Evolutionary conservation across 352 stramenopile genomes (phyloP), one percentile per base, ranked within the genome.

Genomic region (Pythium biforme): DNA sequence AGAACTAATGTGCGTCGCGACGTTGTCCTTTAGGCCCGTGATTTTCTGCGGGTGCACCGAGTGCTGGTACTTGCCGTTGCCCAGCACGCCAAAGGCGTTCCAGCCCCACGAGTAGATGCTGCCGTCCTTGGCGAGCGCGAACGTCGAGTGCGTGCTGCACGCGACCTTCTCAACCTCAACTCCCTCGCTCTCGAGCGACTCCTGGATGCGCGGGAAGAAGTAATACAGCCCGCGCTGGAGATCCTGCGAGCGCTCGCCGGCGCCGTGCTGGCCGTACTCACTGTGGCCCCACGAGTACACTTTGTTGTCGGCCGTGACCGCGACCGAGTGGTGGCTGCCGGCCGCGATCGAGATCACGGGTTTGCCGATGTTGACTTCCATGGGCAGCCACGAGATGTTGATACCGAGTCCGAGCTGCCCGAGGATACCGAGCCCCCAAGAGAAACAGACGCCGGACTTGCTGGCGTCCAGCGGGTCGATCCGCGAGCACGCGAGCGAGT

Each of bases 31-130:
- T 5, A 94, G 61, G 0, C 79, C 75, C 46, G 83, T 77, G 14
- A 94, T 50, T 17, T 69, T 68, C 48, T 91, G 80, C 4, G 84
- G 84, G n/a, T 86, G 63, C 51, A 86, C 83, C 5, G 81, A 86
- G 64, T 83, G 70, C 62, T 89, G 81, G 60, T 85, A 84, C 69
- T 90, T 89, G 64, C 84, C 84, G 43, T 87, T 81, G 29, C 84
- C 84, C 5, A 94, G 69, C 14, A 90, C 70, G 11, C 84, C 84
- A 20, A 92, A 94, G 1, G 81, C 79, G 47, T 94, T 94, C 84
- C 84, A 94, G 10, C 89, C 89, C 86, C 87, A 97, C n/a, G 84
- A 90, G 66, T 87, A 92, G 27, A 95, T 72, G 4, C 54, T 73
- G 1, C 79, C 81, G 59, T 88, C 76, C 0, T 55, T 54, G 7